phyloP scores from a whole-genome alignment of 1,284 basidiomycete species.

The Polyporus tsugae region DNA sequence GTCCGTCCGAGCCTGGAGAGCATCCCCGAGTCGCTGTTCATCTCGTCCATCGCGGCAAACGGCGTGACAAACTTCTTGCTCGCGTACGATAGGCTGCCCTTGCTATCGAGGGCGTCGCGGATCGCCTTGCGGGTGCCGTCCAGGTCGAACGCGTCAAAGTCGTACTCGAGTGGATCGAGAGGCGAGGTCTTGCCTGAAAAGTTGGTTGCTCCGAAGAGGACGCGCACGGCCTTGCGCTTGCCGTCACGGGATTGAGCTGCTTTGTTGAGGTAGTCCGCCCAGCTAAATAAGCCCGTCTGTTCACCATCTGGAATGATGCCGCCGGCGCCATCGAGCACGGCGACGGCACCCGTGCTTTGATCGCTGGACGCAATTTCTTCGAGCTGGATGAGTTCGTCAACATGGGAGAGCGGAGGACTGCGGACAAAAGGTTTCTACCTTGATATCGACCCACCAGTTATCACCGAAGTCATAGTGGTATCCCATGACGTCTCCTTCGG shows the following conservation, averaged over 20 bases:
- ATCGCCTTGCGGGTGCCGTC: conserved; percentile 22
- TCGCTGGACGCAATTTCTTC: conserved; percentile 21
- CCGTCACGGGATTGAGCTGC: neutral
- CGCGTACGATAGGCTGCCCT: conserved; percentile 21
- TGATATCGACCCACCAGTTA: conserved; percentile 26
- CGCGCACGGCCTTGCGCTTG: conserved; percentile 11
- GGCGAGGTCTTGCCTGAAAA: conserved; percentile 12
- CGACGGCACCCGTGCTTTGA: conserved; percentile 24
- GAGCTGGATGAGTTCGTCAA: conserved; percentile 13
- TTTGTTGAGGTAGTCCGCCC: conserved; percentile 14
- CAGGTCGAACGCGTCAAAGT: conserved; percentile 28
- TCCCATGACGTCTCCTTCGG: conserved; percentile 10
- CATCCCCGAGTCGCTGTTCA: neutral
- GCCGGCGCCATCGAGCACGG: conserved; percentile 26
- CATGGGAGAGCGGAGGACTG: neutral
- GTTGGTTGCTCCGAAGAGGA: conserved; percentile 20
- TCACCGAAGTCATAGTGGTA: conserved; percentile 25
- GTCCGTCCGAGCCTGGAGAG: neutral
- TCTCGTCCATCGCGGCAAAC: conserved; percentile 4
- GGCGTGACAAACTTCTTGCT: conserved; percentile 19
- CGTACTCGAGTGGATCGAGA: conserved; percentile 15
- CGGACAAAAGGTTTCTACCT: conserved; percentile 9
- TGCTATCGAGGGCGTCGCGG: conserved; percentile 15
- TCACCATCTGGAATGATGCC: conserved; percentile 25
- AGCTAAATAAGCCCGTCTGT: conserved; percentile 8